Evolutionary conservation across 2,329 filamentous ascomycete genomes (phyloP).

Genomic region (Thelonectria discophora): DNA sequence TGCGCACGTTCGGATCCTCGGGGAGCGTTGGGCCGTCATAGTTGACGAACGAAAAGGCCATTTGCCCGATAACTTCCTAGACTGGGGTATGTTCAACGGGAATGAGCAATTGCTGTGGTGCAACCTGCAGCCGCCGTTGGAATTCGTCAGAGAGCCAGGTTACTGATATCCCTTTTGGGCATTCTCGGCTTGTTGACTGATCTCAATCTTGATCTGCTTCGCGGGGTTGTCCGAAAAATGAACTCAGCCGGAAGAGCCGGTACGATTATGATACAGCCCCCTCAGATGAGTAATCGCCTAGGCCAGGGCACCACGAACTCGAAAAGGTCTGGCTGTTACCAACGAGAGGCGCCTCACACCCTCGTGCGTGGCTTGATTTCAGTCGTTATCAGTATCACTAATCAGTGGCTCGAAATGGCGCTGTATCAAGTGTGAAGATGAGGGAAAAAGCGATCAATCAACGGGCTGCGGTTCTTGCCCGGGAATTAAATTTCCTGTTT

Average conservation of each 20-base stretch:
- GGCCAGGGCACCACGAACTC: slow-evolving; percentile 13
- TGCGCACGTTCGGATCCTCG: slow-evolving; percentile 17
- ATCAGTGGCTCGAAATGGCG: too few relatives aligned
- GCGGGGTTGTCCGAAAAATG: not conserved
- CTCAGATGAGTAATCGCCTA: not conserved
- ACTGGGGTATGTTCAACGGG: not conserved
- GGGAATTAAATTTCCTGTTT: slow-evolving; percentile 3
- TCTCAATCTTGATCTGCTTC: not conserved
- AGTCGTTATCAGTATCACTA: not conserved
- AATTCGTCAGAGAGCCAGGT: not conserved
- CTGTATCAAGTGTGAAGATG: too few relatives aligned
- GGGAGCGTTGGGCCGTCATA: slow-evolving; percentile 18
- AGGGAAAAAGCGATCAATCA: too few relatives aligned
- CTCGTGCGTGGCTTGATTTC: not conserved
- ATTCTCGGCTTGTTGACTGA: not conserved
- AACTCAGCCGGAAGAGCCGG: not conserved
- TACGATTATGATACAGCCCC: too few relatives aligned
- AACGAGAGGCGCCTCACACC: not conserved
- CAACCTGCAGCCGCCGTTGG: too few relatives aligned
- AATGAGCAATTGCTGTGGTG: too few relatives aligned
- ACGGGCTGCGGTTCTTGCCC: too few relatives aligned
- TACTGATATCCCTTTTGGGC: slow-evolving; percentile 10
- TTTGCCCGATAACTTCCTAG: not conserved
- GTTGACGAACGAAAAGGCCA: slow-evolving; percentile 25
- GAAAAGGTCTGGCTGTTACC: slow-evolving; percentile 7